Percentiles rank a stretch among this genome's conserved stretches.
These are phyloP conservation scores for Pelargonium cotyledonis DNA, from an alignment of 441 rosid genomes.

Conservation along the genomic window DNA sequence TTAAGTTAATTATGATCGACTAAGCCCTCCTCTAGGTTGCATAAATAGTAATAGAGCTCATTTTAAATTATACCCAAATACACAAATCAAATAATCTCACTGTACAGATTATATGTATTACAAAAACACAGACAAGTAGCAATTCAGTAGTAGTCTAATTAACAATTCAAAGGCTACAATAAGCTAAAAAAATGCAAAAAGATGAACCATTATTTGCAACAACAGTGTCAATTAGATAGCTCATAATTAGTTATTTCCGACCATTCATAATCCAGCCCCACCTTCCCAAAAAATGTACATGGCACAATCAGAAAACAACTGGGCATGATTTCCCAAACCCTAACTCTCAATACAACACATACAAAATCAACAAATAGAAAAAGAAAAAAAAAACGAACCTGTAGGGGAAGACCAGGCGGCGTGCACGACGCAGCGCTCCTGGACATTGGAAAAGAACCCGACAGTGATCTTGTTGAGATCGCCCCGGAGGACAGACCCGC, in stretches of 20 bases:
- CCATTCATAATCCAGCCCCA: background rate
- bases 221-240: conserved; percentile 2
- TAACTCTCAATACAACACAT: background rate
- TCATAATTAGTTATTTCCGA: background rate
- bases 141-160: background rate
- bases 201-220: background rate
- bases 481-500: conserved; percentile 81
- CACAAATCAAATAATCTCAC: background rate
- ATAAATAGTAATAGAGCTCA: background rate
- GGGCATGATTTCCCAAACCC: conserved; percentile 2
- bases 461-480: conserved; percentile 90
- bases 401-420: conserved; percentile 99
- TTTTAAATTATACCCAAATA: background rate
- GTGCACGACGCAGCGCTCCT: conserved; percentile 88
- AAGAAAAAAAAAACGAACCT: conserved; percentile 35
- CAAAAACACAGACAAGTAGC: background rate
- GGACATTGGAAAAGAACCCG: conserved; percentile 90
- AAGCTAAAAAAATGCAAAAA: background rate
- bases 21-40: background rate
- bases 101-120: background rate
- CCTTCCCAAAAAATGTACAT: background rate
- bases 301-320: background rate
- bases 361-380: background rate
- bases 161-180: background rate
- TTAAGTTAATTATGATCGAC: background rate